phyloP scores from a whole-genome alignment of 768 basidiomycete species.

The Xanthoconium purpureum region DNA sequence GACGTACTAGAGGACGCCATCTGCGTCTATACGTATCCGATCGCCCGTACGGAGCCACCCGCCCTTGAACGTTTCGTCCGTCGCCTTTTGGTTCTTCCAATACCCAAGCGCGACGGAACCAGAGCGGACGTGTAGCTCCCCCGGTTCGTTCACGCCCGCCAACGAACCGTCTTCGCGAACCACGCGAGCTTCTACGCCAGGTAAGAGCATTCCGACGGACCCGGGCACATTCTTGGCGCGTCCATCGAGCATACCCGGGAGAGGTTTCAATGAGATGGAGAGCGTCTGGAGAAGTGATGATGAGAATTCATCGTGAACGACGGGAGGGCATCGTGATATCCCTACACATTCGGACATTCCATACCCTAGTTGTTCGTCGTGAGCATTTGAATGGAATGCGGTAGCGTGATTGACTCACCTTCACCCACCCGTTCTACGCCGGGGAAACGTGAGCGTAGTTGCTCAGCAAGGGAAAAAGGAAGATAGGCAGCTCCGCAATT shows the following conservation, averaged over 20 bases:
- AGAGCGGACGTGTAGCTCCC: conserved; percentile 62
- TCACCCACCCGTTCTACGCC: conserved; percentile 36
- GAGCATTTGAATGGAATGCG: background rate
- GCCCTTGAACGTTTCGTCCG: conserved; percentile 57
- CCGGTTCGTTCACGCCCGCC: conserved; percentile 54
- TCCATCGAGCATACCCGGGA: conserved; percentile 45
- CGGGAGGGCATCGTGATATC: background rate
- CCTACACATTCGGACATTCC: conserved; percentile 70
- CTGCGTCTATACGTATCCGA: conserved; percentile 55
- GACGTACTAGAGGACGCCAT: conserved; percentile 65
- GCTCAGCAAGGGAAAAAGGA: conserved; percentile 49
- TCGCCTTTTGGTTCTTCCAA: conserved; percentile 68
- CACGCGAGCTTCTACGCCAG: conserved; percentile 64
- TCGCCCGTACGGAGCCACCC: conserved; percentile 82
- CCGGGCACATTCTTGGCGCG: conserved; percentile 39
- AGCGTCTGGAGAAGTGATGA: conserved; percentile 46
- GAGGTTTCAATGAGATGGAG: conserved; percentile 42
- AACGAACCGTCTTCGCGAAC: conserved; percentile 56
- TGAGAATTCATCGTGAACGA: background rate
- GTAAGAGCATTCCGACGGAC: conserved; percentile 55
- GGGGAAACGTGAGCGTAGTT: conserved; percentile 39
- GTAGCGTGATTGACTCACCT: conserved; percentile 37
- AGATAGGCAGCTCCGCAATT: conserved; percentile 66
- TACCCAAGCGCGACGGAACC: conserved; percentile 63
- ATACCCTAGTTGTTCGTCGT: conserved; percentile 45